Evolutionary conservation across 2,329 filamentous ascomycete genomes (phyloP).

Genomic region (Aureobasidium sp.): DNA sequence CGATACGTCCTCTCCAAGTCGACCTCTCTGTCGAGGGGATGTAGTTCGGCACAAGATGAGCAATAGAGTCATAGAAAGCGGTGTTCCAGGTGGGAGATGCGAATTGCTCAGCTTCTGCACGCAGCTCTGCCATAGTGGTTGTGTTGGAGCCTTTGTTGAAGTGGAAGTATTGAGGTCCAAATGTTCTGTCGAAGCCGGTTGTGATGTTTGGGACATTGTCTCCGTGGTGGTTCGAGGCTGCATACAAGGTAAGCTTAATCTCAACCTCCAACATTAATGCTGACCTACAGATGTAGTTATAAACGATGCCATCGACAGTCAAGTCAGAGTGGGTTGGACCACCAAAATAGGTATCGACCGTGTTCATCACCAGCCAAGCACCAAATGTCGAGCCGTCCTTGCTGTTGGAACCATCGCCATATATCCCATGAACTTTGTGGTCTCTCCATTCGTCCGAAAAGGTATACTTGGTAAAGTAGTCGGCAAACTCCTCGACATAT

Average conservation of each 20-base stretch:
- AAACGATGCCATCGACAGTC: conserved; percentile 56
- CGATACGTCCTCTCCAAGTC: conserved; percentile 42
- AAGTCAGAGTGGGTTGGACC: conserved; percentile 56
- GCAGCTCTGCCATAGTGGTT: conserved; percentile 40
- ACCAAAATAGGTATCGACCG: conserved; percentile 54
- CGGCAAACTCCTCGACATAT: conserved; percentile 48
- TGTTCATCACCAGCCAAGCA: conserved; percentile 58
- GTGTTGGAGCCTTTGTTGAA: conserved; percentile 50
- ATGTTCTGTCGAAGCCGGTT: conserved; percentile 56
- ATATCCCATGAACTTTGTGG: conserved; percentile 50
- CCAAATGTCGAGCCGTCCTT: conserved; percentile 47
- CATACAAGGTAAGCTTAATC: not conserved
- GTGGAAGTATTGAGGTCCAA: conserved; percentile 55
- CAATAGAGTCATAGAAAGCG: conserved; percentile 57
- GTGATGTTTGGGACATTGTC: conserved; percentile 57
- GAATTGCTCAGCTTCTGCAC: conserved; percentile 46
- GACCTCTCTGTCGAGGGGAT: conserved; percentile 46
- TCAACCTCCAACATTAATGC: not conserved
- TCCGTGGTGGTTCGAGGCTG: conserved; percentile 54
- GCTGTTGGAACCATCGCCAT: conserved; percentile 44
- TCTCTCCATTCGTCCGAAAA: conserved; percentile 52
- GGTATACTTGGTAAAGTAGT: conserved; percentile 61
- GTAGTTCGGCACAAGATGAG: conserved; percentile 51
- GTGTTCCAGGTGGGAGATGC: conserved; percentile 48
- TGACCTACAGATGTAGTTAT: conserved; percentile 48